Conservation (phyloP, 805 yeast species). For the Metschnikowia henanensis region DNA sequence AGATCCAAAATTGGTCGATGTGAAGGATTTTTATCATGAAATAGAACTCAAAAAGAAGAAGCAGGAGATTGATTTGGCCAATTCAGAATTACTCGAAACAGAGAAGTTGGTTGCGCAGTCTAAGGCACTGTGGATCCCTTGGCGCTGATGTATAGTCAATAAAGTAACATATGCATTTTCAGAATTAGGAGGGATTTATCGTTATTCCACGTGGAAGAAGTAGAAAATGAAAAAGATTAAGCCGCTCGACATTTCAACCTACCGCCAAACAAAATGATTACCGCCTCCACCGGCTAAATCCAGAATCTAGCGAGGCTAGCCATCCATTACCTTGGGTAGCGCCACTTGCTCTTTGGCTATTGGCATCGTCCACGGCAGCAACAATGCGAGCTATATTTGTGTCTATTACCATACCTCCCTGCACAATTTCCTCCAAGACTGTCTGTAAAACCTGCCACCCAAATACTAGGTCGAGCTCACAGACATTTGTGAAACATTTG, state of each 20-base stretch:
- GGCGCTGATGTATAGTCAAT: too few species aligned
- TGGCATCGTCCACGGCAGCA: conserved; percentile 75
- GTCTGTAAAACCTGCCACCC: conserved; percentile 98
- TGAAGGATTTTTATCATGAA: conserved; percentile 48
- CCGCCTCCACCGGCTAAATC: conserved; percentile 17
- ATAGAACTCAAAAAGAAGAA: conserved; percentile 40
- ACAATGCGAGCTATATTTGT: conserved; percentile 83
- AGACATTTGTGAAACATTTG: conserved; percentile 89
- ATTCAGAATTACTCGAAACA: conserved; percentile 17
- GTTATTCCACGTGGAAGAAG: too few species aligned
- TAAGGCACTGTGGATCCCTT: conserved; percentile 24
- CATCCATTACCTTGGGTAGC: conserved; percentile 18
- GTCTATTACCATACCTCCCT: conserved; percentile 98
- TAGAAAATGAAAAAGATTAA: too few species aligned
- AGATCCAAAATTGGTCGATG: conserved; percentile 39
- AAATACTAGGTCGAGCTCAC: conserved; percentile 94
- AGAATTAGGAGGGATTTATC: too few species aligned
- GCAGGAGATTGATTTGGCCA: conserved; percentile 29
- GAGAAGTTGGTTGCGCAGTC: conserved; percentile 22
- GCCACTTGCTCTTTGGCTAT: conserved; percentile 44
- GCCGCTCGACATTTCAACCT: too few species aligned
- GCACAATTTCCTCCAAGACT: conserved; percentile 87
- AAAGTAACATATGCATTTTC: too few species aligned
- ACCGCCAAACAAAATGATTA: too few species aligned
- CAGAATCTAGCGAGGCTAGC: conserved; percentile 27